Base-by-base conservation (phyloP, 2,329 filamentous ascomycete genomes). In the Epichloe coenophiala region DNA sequence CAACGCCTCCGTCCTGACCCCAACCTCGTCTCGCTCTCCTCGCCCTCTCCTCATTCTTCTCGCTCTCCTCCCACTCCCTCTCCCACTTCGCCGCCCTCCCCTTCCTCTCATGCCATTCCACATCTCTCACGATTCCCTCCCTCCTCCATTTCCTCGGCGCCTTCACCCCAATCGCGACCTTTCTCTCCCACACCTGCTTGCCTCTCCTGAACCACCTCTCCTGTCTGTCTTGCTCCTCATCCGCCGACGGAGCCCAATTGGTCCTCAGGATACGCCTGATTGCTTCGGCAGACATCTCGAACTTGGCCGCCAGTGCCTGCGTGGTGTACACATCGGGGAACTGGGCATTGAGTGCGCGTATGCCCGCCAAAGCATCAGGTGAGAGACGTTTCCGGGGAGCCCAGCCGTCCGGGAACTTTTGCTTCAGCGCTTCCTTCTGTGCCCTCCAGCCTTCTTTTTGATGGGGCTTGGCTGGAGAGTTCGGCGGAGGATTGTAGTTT, bases 321-420 rank as follows among this genome's bases (percentile, higher is more conserved):
- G 86, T 94, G 4, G 84, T 86, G 69, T 89, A 96, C 51, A 77
- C 74, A 2, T 84, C 76, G 0, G 91, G 88, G 55, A 88, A 84
- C 58, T 88, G 82, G 27, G 76, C 71, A 65, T 96, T 81, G 36
- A 98, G 73, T 19, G 86, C 83, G 41, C 89, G 82, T 58, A 98
- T 95, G 41, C 89, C 90, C n/a, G 86, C 83, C 35, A 96, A 73
- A 1, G 90, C 88, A 65, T 97, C 91, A 0, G 93, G 93, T 0
- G 93, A 97, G 9, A 98, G 76, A 52, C 83, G 83, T 67, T 95
- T 96, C 46, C 78, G 77, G 33, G 93, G 91, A 31, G 76, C 75
- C 90, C 91, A 98, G 9, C 83, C 81, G 7, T 83, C 78, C 2
- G 80, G 80, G 56, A 96, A 93, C 61, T 97, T 98, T 54, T 78